Evolutionary conservation across 1,284 basidiomycete species (phyloP).

Genomic region (Ganoderma multipileum): DNA sequence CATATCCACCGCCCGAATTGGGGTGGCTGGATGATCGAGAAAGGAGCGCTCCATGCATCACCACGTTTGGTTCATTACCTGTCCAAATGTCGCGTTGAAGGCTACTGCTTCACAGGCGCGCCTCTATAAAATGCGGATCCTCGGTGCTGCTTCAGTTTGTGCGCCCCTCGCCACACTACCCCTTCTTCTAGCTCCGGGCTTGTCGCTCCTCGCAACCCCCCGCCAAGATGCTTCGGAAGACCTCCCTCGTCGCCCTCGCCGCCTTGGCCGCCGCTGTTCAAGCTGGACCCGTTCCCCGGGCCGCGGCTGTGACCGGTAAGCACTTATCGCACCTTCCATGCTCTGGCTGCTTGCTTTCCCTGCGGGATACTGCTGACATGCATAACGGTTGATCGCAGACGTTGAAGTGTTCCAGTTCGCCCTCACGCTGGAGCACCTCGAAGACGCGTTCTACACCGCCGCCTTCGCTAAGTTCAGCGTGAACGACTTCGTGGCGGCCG

Average conservation of each 20-base stretch:
- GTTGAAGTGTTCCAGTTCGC: slow-evolving; percentile 60
- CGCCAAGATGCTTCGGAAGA: not conserved
- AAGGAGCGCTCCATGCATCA: not conserved
- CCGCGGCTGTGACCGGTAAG: not conserved
- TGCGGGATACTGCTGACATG: not conserved
- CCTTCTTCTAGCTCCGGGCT: not conserved
- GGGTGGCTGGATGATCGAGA: not conserved
- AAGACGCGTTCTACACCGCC: slow-evolving; percentile 65
- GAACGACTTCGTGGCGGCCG: slow-evolving; percentile 59
- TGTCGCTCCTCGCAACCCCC: not conserved
- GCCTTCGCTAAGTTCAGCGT: slow-evolving; percentile 53
- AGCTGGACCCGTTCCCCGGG: not conserved
- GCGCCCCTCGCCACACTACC: not conserved
- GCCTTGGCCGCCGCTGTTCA: not conserved
- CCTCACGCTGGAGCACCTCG: slow-evolving; percentile 74
- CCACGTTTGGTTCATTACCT: not conserved
- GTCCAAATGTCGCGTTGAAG: not conserved
- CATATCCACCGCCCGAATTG: not conserved
- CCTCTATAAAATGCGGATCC: not conserved
- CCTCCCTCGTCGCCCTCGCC: not conserved
- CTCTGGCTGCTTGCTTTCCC: not conserved
- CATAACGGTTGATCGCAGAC: not conserved
- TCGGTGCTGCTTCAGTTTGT: not conserved
- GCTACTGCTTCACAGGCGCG: not conserved
- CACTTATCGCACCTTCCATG: not conserved